These are phyloP conservation scores for Ramularia collo-cygni DNA, from an alignment of 2,329 filamentous ascomycete species.

Conservation along the genomic window DNA sequence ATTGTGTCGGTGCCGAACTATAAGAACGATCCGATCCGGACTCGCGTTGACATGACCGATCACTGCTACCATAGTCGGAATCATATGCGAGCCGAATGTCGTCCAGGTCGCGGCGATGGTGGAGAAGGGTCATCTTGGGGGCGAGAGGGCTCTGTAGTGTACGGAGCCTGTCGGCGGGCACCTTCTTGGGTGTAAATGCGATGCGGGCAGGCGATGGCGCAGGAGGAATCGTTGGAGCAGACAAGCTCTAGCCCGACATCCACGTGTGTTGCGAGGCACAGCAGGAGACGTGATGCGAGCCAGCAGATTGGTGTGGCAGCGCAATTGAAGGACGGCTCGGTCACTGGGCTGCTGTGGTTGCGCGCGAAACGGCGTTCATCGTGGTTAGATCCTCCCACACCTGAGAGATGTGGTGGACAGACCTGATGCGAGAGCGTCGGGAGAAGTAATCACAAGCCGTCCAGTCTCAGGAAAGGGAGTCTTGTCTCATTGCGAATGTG, in stretches of 20 bases:
- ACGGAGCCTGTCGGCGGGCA: too few species aligned
- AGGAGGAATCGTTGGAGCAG: constrained; percentile 2
- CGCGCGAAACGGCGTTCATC: constrained; percentile 2
- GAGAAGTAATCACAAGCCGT: not conserved
- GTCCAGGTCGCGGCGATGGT: constrained; percentile 24
- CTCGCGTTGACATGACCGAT: constrained; percentile 13
- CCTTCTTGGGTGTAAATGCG: too few species aligned
- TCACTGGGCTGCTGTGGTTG: not conserved
- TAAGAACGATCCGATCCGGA: constrained; percentile 23
- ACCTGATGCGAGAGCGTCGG: not conserved
- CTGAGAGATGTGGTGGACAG: not conserved
- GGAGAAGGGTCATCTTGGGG: constrained; percentile 18
- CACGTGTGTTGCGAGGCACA: constrained; percentile 13
- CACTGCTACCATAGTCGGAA: constrained; percentile 17
- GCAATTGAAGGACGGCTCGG: not conserved
- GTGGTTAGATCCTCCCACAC: not conserved
- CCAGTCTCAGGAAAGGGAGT: not conserved
- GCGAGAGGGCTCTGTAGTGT: not conserved
- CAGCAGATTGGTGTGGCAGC: not conserved
- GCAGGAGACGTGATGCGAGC: constrained; percentile 6
- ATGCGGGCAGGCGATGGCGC: constrained; percentile 8
- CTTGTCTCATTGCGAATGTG: not conserved
- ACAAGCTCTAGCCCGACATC: constrained; percentile 5
- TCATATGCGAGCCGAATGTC: constrained; percentile 27
- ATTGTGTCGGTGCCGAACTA: constrained; percentile 22